Evolutionary conservation across 495 filamentous ascomycete genomes (phyloP), one percentile per base, ranked within the genome.

Genomic region (Daldinia decipiens): DNA sequence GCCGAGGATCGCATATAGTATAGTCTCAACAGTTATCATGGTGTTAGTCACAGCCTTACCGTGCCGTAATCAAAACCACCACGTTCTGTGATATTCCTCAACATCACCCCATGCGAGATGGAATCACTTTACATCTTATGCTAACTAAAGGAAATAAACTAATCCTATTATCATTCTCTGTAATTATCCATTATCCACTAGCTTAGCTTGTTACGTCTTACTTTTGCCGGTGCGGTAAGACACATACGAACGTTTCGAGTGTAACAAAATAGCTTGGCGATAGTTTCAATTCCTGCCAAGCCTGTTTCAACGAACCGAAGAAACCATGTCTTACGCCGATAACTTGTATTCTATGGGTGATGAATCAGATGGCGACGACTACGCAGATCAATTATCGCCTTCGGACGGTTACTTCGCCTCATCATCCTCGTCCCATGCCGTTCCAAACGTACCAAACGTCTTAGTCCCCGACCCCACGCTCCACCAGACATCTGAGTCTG

Each of bases 401-500:
- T 74, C 79, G 1, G 79, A 84, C 27, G 81, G 82, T 12, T 82
- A 83, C 70, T 83, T 83, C 63, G 74, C 72, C 59, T 68, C 74
- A 24, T 70, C 74, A 47, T 72, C 73, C 27, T 78, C 79, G 56
- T 74, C 77, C 67, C 76, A 77, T 55, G 51, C 21, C 11, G 79
- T 80, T 17, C 78, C 81, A 19, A 68, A 61, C 55, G 74, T 83
- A 15, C 81, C 81, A 60, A 80, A 82, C 71, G 69, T 83, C 69
- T 72, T 76, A 63, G 76, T 84, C 47, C 66, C 77, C 36, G 82
- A 84, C 61, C 79, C 81, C 21, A 81, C 77, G 55, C 67, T 82
- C 32, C 67, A 74, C 29, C 71, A 68, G 68, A 71, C 50, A 47
- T 50, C 65, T 34, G 71, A 74, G 40, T 74, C 59, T 31, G 74